phyloP scores from a whole-genome alignment of 2,329 filamentous ascomycete species.

The Fusarium udum region DNA sequence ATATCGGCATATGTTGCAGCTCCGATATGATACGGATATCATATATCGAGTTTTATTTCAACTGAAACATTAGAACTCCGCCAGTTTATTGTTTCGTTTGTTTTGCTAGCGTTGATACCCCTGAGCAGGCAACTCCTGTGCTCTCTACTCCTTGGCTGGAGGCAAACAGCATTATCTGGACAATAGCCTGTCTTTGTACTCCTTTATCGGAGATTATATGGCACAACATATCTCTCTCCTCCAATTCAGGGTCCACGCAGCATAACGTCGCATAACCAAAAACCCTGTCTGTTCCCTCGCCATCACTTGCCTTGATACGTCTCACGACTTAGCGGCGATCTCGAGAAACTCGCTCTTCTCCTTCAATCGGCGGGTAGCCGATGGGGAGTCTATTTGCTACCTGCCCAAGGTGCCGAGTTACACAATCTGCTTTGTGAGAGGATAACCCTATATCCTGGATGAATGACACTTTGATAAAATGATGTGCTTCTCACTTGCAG shows the following conservation, averaged over 20 bases:
- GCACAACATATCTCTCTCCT: constrained; percentile 47
- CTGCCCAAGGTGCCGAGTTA: constrained; percentile 56
- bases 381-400: constrained; percentile 54
- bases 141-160: not conserved
- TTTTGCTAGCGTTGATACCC: not conserved
- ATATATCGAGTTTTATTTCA: not conserved
- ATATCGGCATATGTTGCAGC: not conserved
- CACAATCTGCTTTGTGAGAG: constrained; percentile 69
- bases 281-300: constrained; percentile 49
- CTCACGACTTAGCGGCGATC: constrained; percentile 47
- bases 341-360: constrained; percentile 51
- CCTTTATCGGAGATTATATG: constrained; percentile 48
- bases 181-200: constrained; percentile 24
- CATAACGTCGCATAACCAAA: constrained; percentile 20
- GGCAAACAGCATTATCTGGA: no score
- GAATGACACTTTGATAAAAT: not conserved
- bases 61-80: not conserved
- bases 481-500: not conserved
- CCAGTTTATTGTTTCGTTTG: not conserved
- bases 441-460: constrained; percentile 54
- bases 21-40: not conserved
- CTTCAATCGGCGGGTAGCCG: constrained; percentile 62
- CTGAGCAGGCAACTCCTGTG: not conserved
- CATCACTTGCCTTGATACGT: constrained; percentile 52
- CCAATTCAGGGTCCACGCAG: constrained; percentile 56